Evolutionary conservation across 495 filamentous ascomycete species (phyloP).

Genomic region (Xylaria nigripes): DNA sequence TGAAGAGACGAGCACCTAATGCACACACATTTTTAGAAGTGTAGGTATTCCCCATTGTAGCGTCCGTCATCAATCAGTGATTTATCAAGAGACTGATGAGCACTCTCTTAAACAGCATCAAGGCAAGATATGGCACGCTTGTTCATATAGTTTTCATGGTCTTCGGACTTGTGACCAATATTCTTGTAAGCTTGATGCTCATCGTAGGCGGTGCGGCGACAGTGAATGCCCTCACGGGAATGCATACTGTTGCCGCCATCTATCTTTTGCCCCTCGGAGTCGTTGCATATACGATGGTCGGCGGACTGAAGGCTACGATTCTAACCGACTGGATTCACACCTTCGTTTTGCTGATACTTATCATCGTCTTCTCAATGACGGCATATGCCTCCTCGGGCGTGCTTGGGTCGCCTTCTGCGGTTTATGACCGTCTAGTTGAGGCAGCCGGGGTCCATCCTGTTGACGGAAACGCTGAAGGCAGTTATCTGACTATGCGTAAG

Average conservation of each 20-base stretch:
- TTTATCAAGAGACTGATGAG: conserved; percentile 8
- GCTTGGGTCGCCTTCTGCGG: conserved; percentile 71
- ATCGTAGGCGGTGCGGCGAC: conserved; percentile 87
- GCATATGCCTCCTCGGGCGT: conserved; percentile 67
- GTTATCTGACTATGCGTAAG: conserved; percentile 77
- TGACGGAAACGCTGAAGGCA: conserved; percentile 73
- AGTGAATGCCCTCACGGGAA: conserved; percentile 74
- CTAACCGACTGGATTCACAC: conserved; percentile 62
- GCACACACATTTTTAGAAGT: conserved; percentile 84
- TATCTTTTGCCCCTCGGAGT: conserved; percentile 85
- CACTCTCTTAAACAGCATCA: conserved; percentile 25
- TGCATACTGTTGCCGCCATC: conserved; percentile 80
- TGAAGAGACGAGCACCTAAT: conserved; percentile 81
- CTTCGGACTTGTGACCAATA: conserved; percentile 77
- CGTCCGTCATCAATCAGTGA: neutral
- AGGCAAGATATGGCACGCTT: conserved; percentile 48
- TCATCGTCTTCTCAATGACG: conserved; percentile 84
- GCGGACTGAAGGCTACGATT: conserved; percentile 44
- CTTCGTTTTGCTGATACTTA: conserved; percentile 77
- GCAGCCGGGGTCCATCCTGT: conserved; percentile 70
- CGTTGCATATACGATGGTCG: conserved; percentile 60
- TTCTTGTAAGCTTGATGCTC: conserved; percentile 82
- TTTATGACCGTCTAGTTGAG: conserved; percentile 71
- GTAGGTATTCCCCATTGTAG: conserved; percentile 48
- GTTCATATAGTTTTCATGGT: conserved; percentile 69